phyloP scores from a whole-genome alignment of 176 grass and related monocot species.

The Musa beccarii region DNA sequence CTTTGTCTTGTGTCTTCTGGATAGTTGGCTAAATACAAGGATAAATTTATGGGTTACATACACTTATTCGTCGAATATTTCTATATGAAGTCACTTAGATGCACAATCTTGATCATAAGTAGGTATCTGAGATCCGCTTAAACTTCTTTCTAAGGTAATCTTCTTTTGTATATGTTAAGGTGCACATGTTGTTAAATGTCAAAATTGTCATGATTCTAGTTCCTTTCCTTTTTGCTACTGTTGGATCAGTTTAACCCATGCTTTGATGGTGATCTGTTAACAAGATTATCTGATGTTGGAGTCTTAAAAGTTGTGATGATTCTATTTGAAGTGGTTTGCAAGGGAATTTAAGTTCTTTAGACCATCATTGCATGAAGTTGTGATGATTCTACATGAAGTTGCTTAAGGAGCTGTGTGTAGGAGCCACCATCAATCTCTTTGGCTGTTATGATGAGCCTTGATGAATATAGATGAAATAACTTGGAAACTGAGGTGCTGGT shows the following conservation, averaged over 20 bases:
- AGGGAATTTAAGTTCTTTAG: not conserved
- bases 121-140: not conserved
- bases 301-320: not conserved
- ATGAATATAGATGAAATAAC: too few species aligned
- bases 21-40: too few species aligned
- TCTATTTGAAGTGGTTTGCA: not conserved
- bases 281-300: not conserved
- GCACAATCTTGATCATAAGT: too few species aligned
- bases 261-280: not conserved
- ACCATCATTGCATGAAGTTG: too few species aligned
- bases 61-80: too few species aligned
- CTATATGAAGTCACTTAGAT: too few species aligned
- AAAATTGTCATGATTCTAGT: not conserved
- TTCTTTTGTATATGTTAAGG: not conserved
- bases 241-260: not conserved
- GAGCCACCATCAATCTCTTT: too few species aligned
- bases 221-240: not conserved
- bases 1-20: too few species aligned
- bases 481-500: not conserved
- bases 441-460: too few species aligned
- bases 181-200: not conserved
- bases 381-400: too few species aligned
- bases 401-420: too few species aligned
- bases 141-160: not conserved
- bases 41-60: too few species aligned